Conservation (phyloP, 257 asterid genomes). For the Perilla frutescens region DNA sequence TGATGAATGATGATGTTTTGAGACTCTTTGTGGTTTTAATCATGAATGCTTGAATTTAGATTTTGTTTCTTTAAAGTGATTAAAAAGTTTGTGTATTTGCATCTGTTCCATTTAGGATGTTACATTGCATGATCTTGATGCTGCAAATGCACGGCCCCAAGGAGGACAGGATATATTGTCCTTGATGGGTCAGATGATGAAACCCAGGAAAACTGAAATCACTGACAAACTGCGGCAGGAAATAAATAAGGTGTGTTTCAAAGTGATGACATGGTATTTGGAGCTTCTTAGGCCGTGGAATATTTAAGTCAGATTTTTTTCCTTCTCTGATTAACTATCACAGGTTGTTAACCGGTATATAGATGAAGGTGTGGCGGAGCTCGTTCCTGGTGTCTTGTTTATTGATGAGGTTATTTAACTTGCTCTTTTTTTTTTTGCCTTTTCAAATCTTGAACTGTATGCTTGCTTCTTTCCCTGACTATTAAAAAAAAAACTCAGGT, state of each 20-base stretch:
- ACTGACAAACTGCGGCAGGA: constrained; percentile 93
- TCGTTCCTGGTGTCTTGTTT: constrained; percentile 94
- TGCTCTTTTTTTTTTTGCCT: neutral
- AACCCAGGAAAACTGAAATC: constrained; percentile 95
- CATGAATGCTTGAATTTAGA: neutral
- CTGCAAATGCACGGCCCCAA: constrained; percentile 98
- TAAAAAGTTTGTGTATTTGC: neutral
- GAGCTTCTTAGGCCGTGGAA: constrained; percentile 11
- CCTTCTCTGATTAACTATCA: constrained; percentile 25
- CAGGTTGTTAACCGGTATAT: constrained; percentile 94
- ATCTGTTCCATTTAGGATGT: constrained; percentile 61
- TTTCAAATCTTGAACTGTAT: constrained; percentile 1
- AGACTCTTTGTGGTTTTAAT: constrained; percentile 16
- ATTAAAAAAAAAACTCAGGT: constrained; percentile 53
- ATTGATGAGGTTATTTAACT: constrained; percentile 74
- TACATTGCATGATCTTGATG: constrained; percentile 93
- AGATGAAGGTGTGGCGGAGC: constrained; percentile 95
- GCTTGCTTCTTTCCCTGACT: constrained; percentile 16
- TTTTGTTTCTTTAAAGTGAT: neutral
- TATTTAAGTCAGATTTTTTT: neutral
- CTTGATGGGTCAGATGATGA: constrained; percentile 98
- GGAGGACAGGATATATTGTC: constrained; percentile 99
- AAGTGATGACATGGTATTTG: neutral
- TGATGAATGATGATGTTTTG: neutral
- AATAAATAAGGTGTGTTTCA: constrained; percentile 77